Conservation (phyloP, 495 filamentous ascomycete species). For the Podospora sp. region DNA sequence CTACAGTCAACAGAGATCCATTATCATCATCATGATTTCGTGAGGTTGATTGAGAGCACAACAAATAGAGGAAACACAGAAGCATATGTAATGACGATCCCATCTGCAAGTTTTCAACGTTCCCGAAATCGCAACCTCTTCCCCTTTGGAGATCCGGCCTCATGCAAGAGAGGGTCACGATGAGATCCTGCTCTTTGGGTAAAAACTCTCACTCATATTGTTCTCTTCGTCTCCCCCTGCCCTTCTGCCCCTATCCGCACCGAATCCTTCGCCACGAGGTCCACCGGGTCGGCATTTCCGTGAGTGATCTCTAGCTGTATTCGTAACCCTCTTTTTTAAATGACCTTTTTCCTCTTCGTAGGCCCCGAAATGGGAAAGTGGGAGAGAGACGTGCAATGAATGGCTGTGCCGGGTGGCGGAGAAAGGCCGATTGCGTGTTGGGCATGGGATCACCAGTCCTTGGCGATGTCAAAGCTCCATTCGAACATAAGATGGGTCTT, state of each 20-base stretch:
- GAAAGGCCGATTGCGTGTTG: background rate
- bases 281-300: background rate
- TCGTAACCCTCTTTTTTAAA: background rate
- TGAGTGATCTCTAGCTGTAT: background rate
- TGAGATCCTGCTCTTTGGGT: background rate
- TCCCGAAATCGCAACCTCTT: background rate
- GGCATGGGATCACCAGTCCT: slow-evolving; percentile 71
- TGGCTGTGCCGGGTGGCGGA: background rate
- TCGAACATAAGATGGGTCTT: slow-evolving; percentile 84
- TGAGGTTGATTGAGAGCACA: background rate
- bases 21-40: background rate
- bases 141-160: background rate
- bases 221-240: background rate
- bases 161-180: background rate
- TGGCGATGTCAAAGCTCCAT: slow-evolving; percentile 92
- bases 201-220: background rate
- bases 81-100: background rate
- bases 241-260: background rate
- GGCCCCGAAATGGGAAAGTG: background rate
- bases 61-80: background rate
- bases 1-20: background rate
- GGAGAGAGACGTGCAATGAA: background rate
- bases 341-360: background rate
- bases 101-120: background rate
- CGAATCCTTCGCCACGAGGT: background rate